A percentile compares a stretch with the other conserved stretches of the same genome.
Conservation (phyloP, 108 stramenopile species). For the Mediolabrus comicus region DNA sequence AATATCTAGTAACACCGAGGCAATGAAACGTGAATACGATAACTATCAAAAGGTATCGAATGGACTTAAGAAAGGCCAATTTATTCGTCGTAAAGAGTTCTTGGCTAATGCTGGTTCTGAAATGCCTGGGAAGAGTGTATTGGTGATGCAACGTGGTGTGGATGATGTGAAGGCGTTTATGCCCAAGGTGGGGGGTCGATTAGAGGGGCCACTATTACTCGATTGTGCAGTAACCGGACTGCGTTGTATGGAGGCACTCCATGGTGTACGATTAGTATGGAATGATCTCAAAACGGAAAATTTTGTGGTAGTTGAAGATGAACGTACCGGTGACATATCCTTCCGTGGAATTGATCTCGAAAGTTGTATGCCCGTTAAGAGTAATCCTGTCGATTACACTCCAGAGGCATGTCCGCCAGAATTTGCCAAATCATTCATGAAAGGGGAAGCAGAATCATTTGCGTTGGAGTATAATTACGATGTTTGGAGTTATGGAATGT, state of each 20-base stretch:
- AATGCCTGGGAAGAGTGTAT: slow-evolving; percentile 63
- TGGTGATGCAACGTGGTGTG: slow-evolving; percentile 78
- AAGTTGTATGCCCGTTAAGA: slow-evolving; percentile 70
- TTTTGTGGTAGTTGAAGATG: slow-evolving; percentile 72
- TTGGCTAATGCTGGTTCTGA: slow-evolving; percentile 56
- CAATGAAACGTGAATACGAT: slow-evolving; percentile 71
- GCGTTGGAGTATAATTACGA: slow-evolving; percentile 75
- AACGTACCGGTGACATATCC: slow-evolving; percentile 37
- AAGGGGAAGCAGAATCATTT: slow-evolving; percentile 73
- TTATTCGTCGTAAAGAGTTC: slow-evolving; percentile 61
- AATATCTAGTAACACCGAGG: slow-evolving; percentile 52
- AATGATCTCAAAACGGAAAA: slow-evolving; percentile 91
- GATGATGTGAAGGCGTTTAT: slow-evolving; percentile 78
- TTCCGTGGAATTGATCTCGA: slow-evolving; percentile 84
- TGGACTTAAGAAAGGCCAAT: slow-evolving; percentile 51
- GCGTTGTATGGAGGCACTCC: slow-evolving; percentile 74
- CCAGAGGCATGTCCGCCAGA: slow-evolving; percentile 92
- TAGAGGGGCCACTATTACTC: slow-evolving; percentile 66
- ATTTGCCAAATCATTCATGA: slow-evolving; percentile 76
- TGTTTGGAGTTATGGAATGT: slow-evolving; percentile 85
- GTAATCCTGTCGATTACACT: slow-evolving; percentile 84
- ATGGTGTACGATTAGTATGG: slow-evolving; percentile 79
- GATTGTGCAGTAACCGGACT: slow-evolving; percentile 73
- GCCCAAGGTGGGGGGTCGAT: slow-evolving; percentile 47
- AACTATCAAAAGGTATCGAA: slow-evolving; percentile 70